Base-by-base conservation (phyloP, 371 early-diverging fungal species). In the Thermomucor indicae-seudaticae region DNA sequence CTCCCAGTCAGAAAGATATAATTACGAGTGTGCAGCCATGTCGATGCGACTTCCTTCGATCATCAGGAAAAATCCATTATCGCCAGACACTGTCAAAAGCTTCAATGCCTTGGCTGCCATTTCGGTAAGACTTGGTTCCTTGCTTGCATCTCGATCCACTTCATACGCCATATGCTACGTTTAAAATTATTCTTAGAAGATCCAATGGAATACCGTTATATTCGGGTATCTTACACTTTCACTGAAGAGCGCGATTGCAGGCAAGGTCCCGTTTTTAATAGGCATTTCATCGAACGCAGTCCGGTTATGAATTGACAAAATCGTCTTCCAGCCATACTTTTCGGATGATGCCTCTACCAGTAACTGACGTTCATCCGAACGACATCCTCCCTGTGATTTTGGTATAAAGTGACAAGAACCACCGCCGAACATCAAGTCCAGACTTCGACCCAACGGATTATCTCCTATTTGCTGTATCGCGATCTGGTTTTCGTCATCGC, bases 31-130 rank as follows among this genome's bases (percentile, higher is more conserved):
- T 24, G 83, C 89, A n/a, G 86, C 89, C 88, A 88, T 86, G 55
- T 88, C 90, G 42, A 97, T 97, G 14, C 93, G 70, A 49, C 90
- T 89, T 0, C 98, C 97, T 71, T 96, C 98, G 58, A 97, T 84
- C 93, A 97, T 90, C 43, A 97, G 51, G 55, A 97, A 95, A 70
- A 96, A 97, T 0, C 96, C 95, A 2, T 79, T 70, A 11, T 81
- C 70, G 6, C 55, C 39, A 0, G 79, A 64, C 0, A 47, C 25
- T 28, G 70, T 70, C 6, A 96, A 65, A 3, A 91, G 55, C 12
- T 79, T 64, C 1, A 95, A 55, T 0, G 96, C 96, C 29, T 81
- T 88, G 3, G 51, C 30, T 0, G 95, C 63, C 97, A 96, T 95
- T 59, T 95, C 92, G 5, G 58, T 62, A 41, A 97, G 67, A 29